phyloP scores from a whole-genome alignment of 2,329 filamentous ascomycete species.

The Fusarium hainanense region DNA sequence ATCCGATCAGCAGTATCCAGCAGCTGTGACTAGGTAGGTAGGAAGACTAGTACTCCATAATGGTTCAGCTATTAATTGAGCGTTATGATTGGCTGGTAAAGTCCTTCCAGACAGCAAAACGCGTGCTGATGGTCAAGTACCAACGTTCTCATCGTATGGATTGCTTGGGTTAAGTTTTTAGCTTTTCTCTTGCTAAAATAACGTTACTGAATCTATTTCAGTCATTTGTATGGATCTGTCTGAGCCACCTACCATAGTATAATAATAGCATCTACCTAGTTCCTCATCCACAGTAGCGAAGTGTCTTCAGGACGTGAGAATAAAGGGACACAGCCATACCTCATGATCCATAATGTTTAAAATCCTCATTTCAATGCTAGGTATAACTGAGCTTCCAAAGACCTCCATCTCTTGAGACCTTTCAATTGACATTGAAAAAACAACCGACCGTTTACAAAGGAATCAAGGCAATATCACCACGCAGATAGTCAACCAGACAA shows the following conservation, averaged over 20 bases:
- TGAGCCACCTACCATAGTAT: neutral
- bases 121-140: neutral
- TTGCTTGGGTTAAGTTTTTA: neutral
- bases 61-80: neutral
- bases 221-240: neutral
- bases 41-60: neutral
- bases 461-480: too few relatives aligned
- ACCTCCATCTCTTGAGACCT: neutral
- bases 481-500: neutral
- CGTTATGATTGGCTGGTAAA: slow-evolving; percentile 3
- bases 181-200: neutral
- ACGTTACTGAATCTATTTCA: neutral
- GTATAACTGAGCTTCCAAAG: neutral
- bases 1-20: neutral
- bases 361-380: neutral
- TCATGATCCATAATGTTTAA: neutral
- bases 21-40: neutral
- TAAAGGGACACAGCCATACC: neutral
- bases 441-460: neutral
- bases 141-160: too few relatives aligned
- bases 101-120: neutral
- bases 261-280: neutral
- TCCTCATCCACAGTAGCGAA: neutral
- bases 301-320: neutral
- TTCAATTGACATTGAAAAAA: neutral